A percentile compares a stretch with the other conserved stretches of the same genome.
phyloP scores from a whole-genome alignment of 768 basidiomycete genomes.

The Phanerochaete carnosa region DNA sequence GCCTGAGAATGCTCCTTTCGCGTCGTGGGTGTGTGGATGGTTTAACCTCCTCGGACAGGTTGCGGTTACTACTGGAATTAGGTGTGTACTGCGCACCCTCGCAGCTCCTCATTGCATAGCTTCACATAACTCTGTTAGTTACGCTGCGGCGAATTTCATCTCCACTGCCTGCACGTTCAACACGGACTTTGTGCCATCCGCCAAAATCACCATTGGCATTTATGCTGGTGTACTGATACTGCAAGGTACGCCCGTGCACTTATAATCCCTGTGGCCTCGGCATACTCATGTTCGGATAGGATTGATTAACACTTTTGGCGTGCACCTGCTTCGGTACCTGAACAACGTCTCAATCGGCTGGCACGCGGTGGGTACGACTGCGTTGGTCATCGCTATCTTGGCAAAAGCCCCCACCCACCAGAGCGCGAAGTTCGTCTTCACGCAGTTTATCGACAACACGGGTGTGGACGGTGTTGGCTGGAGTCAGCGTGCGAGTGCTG shows the following conservation, averaged over 20 bases:
- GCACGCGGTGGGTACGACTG: conserved; percentile 69
- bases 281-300: conserved; percentile 27
- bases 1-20: conserved; percentile 54
- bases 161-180: conserved; percentile 60
- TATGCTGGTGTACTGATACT: conserved; percentile 67
- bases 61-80: conserved; percentile 73
- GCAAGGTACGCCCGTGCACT: conserved; percentile 44
- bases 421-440: conserved; percentile 66
- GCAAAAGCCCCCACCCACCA: conserved; percentile 72
- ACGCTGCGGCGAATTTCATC: conserved; percentile 65
- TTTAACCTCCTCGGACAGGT: conserved; percentile 76
- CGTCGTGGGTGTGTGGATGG: conserved; percentile 77
- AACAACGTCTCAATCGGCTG: conserved; percentile 75
- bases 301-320: conserved; percentile 74
- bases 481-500: conserved; percentile 62
- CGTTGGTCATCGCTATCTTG: conserved; percentile 64
- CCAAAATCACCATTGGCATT: conserved; percentile 60
- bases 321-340: conserved; percentile 56
- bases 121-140: conserved; percentile 33
- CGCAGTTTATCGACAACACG: conserved; percentile 67
- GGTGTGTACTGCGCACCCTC: conserved; percentile 27
- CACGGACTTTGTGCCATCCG: conserved; percentile 53
- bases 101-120: not conserved
- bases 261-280: not conserved
- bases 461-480: conserved; percentile 53